Percentiles rank a stretch among this genome's conserved stretches.
Evolutionary conservation across 1,284 basidiomycete species (phyloP).

Genomic region (Neolentinus lepideus): DNA sequence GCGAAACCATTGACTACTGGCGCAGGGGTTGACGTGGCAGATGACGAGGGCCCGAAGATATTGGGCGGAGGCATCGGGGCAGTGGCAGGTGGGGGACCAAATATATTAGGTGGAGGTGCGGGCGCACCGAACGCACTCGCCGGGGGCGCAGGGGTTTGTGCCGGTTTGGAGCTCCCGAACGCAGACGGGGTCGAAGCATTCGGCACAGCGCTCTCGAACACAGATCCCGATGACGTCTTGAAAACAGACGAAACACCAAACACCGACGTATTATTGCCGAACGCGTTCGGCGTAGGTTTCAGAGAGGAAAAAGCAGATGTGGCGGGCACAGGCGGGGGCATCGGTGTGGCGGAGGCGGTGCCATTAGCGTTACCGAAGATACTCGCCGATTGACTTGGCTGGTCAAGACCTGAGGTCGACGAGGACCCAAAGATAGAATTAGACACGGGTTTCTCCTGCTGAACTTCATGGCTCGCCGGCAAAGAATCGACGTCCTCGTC

Average conservation of each 20-base stretch:
- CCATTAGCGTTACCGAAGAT: background rate
- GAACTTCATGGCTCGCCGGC: background rate
- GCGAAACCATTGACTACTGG: background rate
- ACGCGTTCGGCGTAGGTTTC: constrained; percentile 6
- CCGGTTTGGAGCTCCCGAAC: background rate
- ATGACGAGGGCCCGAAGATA: background rate
- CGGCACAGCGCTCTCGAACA: background rate
- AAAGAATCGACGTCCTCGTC: constrained; percentile 7
- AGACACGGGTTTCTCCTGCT: constrained; percentile 6
- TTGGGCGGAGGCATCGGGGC: background rate
- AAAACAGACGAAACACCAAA: constrained; percentile 2
- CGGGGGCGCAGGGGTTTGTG: background rate
- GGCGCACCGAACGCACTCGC: too few relatives aligned
- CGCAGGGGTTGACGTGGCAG: background rate
- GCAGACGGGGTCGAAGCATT: too few relatives aligned
- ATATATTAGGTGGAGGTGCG: too few relatives aligned
- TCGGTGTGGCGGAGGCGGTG: constrained; percentile 5
- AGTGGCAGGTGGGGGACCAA: background rate
- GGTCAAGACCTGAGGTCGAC: constrained; percentile 7
- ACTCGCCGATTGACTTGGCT: background rate
- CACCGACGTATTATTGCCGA: constrained; percentile 6
- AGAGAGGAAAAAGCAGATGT: constrained; percentile 18
- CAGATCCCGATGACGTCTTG: constrained; percentile 3
- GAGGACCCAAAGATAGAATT: background rate
- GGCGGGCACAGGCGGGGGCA: constrained; percentile 1